These are phyloP conservation scores for Puccinellia tenuiflora DNA, from an alignment of 176 grass and related monocot species.

Conservation along the genomic window DNA sequence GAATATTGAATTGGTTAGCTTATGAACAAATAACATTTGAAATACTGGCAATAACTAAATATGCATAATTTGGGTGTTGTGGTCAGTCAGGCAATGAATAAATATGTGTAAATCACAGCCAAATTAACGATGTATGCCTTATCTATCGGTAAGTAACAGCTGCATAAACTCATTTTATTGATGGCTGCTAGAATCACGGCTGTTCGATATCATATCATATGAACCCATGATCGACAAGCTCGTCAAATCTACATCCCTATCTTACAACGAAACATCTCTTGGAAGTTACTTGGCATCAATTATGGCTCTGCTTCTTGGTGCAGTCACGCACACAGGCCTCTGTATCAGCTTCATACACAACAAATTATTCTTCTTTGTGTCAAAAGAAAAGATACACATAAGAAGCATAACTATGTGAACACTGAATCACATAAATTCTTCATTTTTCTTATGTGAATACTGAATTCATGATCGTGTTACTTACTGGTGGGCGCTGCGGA, in stretches of 20 bases:
- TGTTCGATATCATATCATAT: no score
- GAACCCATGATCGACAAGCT: no score
- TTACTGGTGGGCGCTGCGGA: no score
- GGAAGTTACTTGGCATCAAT: background rate
- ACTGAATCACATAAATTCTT: no score
- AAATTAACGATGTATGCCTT: background rate
- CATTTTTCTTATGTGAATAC: no score
- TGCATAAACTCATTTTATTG: background rate
- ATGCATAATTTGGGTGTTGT: background rate
- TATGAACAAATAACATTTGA: no score
- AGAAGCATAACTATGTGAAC: no score
- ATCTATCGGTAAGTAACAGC: background rate
- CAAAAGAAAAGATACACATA: no score
- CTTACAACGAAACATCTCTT: background rate
- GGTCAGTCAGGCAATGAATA: no score
- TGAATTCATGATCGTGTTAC: background rate
- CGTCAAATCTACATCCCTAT: background rate
- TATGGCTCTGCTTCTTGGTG: background rate
- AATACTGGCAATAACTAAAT: background rate
- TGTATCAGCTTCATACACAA: background rate
- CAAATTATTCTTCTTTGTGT: background rate
- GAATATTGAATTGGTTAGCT: background rate
- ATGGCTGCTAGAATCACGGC: no score
- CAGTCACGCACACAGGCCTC: background rate
- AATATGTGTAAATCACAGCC: background rate